Evolutionary conservation across 805 yeast genomes (phyloP).

Genomic region (Candida sanyiensis): DNA sequence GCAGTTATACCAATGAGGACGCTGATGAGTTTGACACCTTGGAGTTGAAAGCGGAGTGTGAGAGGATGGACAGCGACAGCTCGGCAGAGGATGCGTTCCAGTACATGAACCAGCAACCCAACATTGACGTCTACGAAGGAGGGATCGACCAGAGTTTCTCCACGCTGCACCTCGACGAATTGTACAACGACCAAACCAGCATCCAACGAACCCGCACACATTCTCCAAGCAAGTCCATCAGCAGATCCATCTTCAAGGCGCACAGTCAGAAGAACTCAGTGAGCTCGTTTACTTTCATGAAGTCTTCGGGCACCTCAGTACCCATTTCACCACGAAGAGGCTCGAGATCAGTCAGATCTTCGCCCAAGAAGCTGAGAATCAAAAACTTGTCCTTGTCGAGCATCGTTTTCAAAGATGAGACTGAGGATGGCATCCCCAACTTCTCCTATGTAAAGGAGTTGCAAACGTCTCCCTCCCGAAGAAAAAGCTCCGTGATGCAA

Average conservation of each 20-base stretch:
- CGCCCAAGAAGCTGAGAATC: slow-evolving; percentile 17
- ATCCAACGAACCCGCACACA: slow-evolving; percentile 11
- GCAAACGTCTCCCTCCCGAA: slow-evolving; percentile 21
- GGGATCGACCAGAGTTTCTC: slow-evolving; percentile 20
- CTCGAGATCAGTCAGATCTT: slow-evolving; percentile 9
- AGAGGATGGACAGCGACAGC: slow-evolving; percentile 9
- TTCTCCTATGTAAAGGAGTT: slow-evolving; percentile 24
- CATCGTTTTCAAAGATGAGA: slow-evolving; percentile 21
- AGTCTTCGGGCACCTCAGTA: slow-evolving; percentile 14
- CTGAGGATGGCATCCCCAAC: slow-evolving; percentile 14
- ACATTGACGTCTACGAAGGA: slow-evolving; percentile 11
- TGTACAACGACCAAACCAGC: slow-evolving; percentile 6
- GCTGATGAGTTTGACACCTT: too few species aligned
- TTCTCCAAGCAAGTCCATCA: slow-evolving; percentile 26
- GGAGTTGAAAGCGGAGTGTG: too few species aligned
- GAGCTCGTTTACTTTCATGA: slow-evolving; percentile 11
- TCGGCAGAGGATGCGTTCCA: slow-evolving; percentile 24
- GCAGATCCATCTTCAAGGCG: slow-evolving; percentile 20
- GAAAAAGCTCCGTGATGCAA: not conserved
- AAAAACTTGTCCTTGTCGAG: slow-evolving; percentile 25
- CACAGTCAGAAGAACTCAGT: slow-evolving; percentile 18
- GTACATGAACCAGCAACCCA: slow-evolving; percentile 15
- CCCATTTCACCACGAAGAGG: slow-evolving; percentile 21
- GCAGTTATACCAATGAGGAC: not conserved
- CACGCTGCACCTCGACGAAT: slow-evolving; percentile 15